A percentile compares a stretch with the other conserved stretches of the same genome.
These are phyloP conservation scores for Aspergillus pseudoterreus DNA, from an alignment of 2,329 filamentous ascomycete species.

Conservation along the genomic window DNA sequence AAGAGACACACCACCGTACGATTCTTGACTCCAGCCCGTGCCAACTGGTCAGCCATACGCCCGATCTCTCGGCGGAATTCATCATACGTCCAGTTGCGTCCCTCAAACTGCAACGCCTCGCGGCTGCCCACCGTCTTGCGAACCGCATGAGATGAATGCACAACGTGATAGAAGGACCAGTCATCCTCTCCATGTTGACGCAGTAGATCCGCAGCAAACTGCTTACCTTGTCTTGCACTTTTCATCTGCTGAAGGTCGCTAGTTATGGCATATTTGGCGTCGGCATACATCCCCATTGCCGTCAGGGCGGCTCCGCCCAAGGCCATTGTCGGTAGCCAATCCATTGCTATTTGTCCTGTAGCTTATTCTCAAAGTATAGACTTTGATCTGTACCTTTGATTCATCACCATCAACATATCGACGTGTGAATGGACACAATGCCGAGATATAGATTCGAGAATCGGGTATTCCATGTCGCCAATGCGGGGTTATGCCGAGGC, in stretches of 20 bases:
- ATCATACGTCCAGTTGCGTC: constrained; percentile 1
- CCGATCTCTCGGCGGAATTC: background rate
- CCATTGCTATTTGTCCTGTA: background rate
- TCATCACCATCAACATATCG: too few relatives aligned
- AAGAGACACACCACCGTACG: constrained; percentile 1
- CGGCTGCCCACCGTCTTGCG: background rate
- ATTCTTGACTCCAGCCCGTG: background rate
- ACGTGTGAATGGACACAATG: too few relatives aligned
- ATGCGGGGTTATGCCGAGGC: background rate
- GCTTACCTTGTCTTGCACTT: background rate
- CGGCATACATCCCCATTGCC: background rate
- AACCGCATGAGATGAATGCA: background rate
- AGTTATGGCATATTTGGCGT: constrained; percentile 2
- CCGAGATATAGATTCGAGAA: background rate
- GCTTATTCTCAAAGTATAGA: too few relatives aligned
- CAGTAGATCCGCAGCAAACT: background rate
- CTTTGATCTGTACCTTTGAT: too few relatives aligned
- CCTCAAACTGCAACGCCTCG: constrained; percentile 1
- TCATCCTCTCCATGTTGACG: background rate
- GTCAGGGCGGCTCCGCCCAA: constrained; percentile 1
- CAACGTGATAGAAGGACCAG: constrained; percentile 3
- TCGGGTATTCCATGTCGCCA: background rate
- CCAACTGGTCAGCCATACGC: background rate
- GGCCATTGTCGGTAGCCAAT: background rate
- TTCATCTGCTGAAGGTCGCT: background rate